These are phyloP conservation scores for Solanum habrochaites DNA, from an alignment of 257 asterid species.

Conservation along the genomic window DNA sequence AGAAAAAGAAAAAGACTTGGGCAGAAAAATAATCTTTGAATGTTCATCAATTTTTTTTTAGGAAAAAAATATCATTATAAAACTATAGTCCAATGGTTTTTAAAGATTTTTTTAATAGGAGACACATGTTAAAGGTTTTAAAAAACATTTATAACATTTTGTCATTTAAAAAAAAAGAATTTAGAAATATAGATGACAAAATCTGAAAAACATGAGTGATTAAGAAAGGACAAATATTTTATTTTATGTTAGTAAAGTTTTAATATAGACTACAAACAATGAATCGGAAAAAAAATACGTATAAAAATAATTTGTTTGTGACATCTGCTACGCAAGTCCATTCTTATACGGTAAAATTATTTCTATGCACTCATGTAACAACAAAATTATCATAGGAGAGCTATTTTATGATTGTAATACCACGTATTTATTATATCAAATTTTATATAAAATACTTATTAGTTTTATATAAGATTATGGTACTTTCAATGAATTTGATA, in stretches of 20 bases:
- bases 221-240: neutral
- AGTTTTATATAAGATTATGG: neutral
- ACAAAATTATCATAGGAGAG: neutral
- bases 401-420: neutral
- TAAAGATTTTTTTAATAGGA: neutral
- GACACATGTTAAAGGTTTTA: neutral
- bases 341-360: no score
- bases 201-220: neutral
- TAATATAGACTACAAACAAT: accelerated
- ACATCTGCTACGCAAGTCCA: neutral
- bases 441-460: neutral
- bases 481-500: neutral
- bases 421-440: neutral
- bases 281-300: accelerated
- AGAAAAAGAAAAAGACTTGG: no score
- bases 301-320: neutral
- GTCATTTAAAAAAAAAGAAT: neutral
- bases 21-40: no score
- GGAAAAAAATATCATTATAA: no score
- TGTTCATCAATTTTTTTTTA: no score
- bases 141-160: neutral
- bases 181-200: neutral
- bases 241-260: neutral
- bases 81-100: neutral
- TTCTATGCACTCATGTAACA: no score